These are phyloP conservation scores for Aspergillus conjunctus DNA, from an alignment of 495 filamentous ascomycete species.

Conservation along the genomic window DNA sequence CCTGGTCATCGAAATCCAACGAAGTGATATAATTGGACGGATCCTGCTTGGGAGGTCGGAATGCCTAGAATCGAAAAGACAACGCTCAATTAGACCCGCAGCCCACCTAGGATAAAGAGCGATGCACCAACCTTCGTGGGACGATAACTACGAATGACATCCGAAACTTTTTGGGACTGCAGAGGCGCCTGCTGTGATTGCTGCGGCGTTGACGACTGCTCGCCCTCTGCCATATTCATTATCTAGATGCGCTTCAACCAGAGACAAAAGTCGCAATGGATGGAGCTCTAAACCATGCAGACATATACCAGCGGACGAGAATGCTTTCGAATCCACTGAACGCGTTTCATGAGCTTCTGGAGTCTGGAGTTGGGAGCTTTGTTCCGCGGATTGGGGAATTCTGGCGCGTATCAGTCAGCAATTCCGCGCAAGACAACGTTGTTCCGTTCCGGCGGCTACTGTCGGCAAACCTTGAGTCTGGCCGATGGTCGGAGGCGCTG, in stretches of 20 bases:
- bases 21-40: constrained; percentile 58
- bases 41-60: constrained; percentile 44
- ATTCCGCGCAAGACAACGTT: constrained; percentile 12
- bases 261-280: not conserved
- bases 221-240: constrained; percentile 39
- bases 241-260: not conserved
- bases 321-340: not conserved
- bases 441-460: constrained; percentile 27
- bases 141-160: constrained; percentile 50
- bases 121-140: constrained; percentile 46
- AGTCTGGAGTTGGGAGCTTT: not conserved
- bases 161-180: constrained; percentile 45
- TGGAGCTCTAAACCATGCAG: not conserved
- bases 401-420: constrained; percentile 17
- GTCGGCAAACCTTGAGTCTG: constrained; percentile 14
- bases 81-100: constrained; percentile 21
- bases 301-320: not conserved
- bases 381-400: not conserved
- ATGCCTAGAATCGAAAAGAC: constrained; percentile 30
- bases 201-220: constrained; percentile 27
- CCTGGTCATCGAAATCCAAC: constrained; percentile 93
- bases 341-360: not conserved
- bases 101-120: not conserved
- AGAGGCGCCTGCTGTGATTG: constrained; percentile 33
- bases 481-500: constrained; percentile 18